phyloP scores from a whole-genome alignment of 306 rosid species.

The Corylus americana region DNA sequence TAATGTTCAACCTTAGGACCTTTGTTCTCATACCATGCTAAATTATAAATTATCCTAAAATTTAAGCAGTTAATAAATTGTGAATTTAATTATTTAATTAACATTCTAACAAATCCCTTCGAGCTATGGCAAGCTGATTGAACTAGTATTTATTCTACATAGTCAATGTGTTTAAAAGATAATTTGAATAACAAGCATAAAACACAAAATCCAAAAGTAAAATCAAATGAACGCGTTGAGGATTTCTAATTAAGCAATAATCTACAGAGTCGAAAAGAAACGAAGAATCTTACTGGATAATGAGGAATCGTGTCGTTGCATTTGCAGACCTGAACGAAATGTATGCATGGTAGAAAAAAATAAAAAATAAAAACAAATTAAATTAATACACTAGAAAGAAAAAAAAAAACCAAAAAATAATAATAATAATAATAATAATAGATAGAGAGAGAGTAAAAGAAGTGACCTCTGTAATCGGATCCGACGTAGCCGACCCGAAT shows the following conservation, averaged over 20 bases:
- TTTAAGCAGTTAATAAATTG: no score
- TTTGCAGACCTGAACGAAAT: slow-evolving; percentile 56
- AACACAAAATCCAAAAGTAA: not conserved
- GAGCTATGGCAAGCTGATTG: slow-evolving; percentile 25
- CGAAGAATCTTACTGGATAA: slow-evolving; percentile 55
- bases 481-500: slow-evolving; percentile 86
- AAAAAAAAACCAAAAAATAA: not conserved
- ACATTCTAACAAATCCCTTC: slow-evolving; percentile 11
- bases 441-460: not conserved
- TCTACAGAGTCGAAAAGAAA: not conserved
- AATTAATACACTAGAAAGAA: not conserved
- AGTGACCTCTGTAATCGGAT: slow-evolving; percentile 79
- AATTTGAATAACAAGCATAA: not conserved
- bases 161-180: not conserved
- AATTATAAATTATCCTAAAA: no score
- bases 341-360: not conserved
- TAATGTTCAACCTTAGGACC: no score
- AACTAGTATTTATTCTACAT: slow-evolving; percentile 21
- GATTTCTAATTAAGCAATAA: not conserved
- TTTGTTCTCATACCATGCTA: no score
- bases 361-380: not conserved
- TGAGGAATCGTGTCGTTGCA: slow-evolving; percentile 61
- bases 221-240: not conserved
- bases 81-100: no score
- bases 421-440: no score